Conservation (phyloP, 768 basidiomycete genomes). For the Auriscalpium vulgare region DNA sequence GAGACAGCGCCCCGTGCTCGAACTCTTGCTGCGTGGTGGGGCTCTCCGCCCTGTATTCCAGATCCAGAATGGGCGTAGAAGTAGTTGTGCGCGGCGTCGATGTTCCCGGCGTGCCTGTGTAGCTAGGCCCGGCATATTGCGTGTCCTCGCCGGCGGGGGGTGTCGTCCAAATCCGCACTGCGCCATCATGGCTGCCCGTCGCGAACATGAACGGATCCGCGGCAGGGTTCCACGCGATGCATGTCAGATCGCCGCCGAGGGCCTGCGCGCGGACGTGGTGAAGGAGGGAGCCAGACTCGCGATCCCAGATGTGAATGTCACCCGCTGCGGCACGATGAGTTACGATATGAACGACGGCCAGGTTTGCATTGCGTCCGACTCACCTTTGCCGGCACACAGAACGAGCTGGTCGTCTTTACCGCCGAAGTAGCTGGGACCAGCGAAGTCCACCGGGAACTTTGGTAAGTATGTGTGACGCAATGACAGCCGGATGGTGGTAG, state of each 20-base stretch:
- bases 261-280: constrained; percentile 61
- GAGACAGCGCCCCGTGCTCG: neutral
- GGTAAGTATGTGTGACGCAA: constrained; percentile 70
- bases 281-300: constrained; percentile 64
- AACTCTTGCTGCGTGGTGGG: constrained; percentile 2
- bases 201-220: constrained; percentile 63
- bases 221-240: constrained; percentile 72
- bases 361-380: constrained; percentile 1
- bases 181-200: constrained; percentile 72
- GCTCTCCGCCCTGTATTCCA: constrained; percentile 3
- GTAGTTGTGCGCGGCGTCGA: constrained; percentile 8
- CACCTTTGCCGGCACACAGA: constrained; percentile 70
- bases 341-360: too few species aligned
- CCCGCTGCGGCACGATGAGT: constrained; percentile 39
- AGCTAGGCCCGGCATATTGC: neutral
- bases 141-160: constrained; percentile 7
- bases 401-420: constrained; percentile 74
- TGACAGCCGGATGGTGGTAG: constrained; percentile 18
- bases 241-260: constrained; percentile 60
- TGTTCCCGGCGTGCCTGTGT: constrained; percentile 3
- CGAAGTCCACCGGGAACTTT: constrained; percentile 60
- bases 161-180: constrained; percentile 67
- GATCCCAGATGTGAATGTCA: constrained; percentile 83
- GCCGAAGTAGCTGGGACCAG: constrained; percentile 78
- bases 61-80: constrained; percentile 7